A percentile compares a stretch with the other conserved stretches of the same genome.
phyloP scores from a whole-genome alignment of 139 green algal species.

The Closterium sp. region DNA sequence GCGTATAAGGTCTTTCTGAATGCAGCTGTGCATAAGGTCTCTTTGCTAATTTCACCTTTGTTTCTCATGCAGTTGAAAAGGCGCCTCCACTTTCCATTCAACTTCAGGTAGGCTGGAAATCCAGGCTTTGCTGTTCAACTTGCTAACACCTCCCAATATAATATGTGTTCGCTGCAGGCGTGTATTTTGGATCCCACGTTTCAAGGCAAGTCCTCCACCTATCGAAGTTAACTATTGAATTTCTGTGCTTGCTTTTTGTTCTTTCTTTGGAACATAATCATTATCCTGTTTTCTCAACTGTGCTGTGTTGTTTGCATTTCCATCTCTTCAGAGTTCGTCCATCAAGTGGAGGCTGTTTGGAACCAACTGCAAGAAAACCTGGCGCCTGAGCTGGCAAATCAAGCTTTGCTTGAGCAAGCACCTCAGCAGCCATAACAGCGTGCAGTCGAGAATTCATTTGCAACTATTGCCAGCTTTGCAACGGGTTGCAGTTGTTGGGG shows the following conservation, averaged over 20 bases:
- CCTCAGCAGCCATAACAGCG: not conserved
- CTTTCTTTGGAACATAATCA: too few relatives aligned
- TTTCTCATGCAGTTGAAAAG: not conserved
- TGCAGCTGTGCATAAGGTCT: not conserved
- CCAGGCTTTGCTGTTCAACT: too few relatives aligned
- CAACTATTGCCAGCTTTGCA: too few relatives aligned
- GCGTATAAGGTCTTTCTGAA: not conserved
- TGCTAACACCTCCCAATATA: not conserved
- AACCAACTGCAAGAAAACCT: not conserved
- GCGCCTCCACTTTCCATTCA: not conserved
- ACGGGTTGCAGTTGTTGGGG: too few relatives aligned
- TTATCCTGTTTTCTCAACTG: too few relatives aligned
- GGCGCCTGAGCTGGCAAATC: not conserved
- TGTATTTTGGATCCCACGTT: not conserved
- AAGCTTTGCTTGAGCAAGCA: not conserved
- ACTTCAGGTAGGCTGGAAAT: not conserved
- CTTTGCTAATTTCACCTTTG: not conserved
- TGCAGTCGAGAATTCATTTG: not conserved
- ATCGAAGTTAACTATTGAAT: too few relatives aligned
- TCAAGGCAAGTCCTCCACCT: not conserved
- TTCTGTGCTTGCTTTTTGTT: too few relatives aligned
- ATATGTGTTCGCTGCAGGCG: not conserved
- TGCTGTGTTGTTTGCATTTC: too few relatives aligned
- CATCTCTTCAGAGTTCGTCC: not conserved
- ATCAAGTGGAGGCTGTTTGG: not conserved